These are phyloP conservation scores for Calonectria ilicicola DNA, from an alignment of 2,329 filamentous ascomycete genomes.

Conservation along the genomic window DNA sequence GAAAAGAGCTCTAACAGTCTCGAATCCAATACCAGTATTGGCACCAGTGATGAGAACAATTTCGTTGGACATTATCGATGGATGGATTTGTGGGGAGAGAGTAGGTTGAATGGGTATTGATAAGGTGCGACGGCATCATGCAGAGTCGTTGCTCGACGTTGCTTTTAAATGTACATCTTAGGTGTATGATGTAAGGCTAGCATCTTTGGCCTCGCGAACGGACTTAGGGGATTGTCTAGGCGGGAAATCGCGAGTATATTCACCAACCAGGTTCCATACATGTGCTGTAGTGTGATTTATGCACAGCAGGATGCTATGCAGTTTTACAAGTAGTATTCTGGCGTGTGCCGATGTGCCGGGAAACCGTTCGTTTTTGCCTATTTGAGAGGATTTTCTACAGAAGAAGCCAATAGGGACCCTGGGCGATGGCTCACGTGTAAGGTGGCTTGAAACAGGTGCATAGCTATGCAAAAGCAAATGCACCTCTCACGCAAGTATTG, in stretches of 20 bases:
- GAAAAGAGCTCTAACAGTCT: constrained; percentile 66
- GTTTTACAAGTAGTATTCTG: neutral
- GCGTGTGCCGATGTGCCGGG: neutral
- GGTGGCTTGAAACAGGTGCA: too few species aligned
- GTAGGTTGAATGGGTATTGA: neutral
- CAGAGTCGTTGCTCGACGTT: neutral
- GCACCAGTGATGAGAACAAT: constrained; percentile 71
- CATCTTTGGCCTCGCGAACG: neutral
- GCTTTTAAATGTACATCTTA: neutral
- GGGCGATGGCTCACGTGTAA: neutral
- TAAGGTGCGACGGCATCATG: neutral
- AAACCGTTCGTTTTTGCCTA: too few species aligned
- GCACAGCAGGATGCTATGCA: neutral
- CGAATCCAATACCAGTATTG: constrained; percentile 71
- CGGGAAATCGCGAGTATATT: too few species aligned
- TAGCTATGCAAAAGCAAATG: too few species aligned
- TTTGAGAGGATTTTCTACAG: too few species aligned
- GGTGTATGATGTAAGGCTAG: too few species aligned
- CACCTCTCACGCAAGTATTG: too few species aligned
- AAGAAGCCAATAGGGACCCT: neutral
- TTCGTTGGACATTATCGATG: constrained; percentile 39
- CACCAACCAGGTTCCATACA: too few species aligned
- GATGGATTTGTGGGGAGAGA: neutral
- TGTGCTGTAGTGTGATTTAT: neutral
- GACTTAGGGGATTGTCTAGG: neutral